Base-by-base conservation (phyloP, 148 eudicot species). In the Cornus suecica region DNA sequence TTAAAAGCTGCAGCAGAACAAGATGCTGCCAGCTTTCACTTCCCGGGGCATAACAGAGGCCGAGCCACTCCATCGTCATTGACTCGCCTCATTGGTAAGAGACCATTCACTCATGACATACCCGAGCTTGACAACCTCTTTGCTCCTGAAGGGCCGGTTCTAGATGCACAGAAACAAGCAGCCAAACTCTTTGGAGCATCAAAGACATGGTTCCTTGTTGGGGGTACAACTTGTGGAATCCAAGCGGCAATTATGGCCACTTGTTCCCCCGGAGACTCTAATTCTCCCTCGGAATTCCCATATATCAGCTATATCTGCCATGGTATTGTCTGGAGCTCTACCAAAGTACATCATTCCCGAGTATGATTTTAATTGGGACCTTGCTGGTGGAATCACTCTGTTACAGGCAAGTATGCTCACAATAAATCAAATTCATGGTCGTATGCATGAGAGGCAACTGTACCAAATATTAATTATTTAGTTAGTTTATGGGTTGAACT, bases 201-300 rank as follows among this genome's bases (percentile, higher is more conserved):
- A 31, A 88, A 93, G 76, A 90, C 95, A 15, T 94, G 94, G 97
- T 94, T 91, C 80, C 91, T 94, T 75, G 94, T 91, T 42, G 97
- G 98, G n/a, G 98, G 98, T 68, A 90, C 92, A 58, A 94, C 97
- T 11, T 88, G 98, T 83, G 98, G 98, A 69, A 79, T 91, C 63
- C 93, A 89, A 42, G 89, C 95, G 37, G 88, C 97, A 26, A 80
- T 93, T 68, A 89, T 93, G 94, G 93, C 87, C 30, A 89, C 90
- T 65, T 93, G 97, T 80, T 85, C 80, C 30, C 95, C 95, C 8
- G 95, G 95, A 65, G 95, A 93, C 76, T 83, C 71, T 93, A 41
- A 82, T 93, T 80, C 88, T 94, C 41, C 91, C 98, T 26, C 86
- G 98, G 31, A 94, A 94, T 79, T 84, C 84, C 37, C 98, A 93